Base-by-base conservation (phyloP, 768 basidiomycete species). In the Pholiota microspora region DNA sequence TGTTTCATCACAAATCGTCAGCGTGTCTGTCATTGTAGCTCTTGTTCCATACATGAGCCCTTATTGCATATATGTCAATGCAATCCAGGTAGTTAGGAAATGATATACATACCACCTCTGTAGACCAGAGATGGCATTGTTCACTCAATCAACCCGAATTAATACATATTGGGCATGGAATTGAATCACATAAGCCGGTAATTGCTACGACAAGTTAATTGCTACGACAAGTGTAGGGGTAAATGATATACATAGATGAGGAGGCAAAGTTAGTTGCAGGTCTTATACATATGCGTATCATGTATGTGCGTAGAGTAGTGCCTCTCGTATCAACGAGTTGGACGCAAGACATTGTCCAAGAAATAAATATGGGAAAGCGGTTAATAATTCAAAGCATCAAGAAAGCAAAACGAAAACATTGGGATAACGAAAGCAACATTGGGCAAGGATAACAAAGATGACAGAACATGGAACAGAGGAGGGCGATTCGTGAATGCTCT, bases 351-450 rank as follows among this genome's bases (percentile, higher is more conserved):
- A n/a, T n/a, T 29, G 35, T 28, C 9, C 51, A 51, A 42, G 28
- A 48, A n/a, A 5, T 13, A 47, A 3, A 9, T 15, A 48, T 13
- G 29, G 9, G 29, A 36, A 28, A 40, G 29, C 25, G 24, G 16
- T 31, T 51, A 40, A 51, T 44, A 51, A 51, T 28, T 31, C 38
- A 51, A 31, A 51, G 51, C 51, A 49, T 36, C 48, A 51, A 51
- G 40, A 51, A 51, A 51, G 51, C 51, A 51, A 51, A 12, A 44
- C n/a, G 34, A 53, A 53, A 53, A 53, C 52, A 53, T 34, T 46
- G 16, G 45, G 44, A 53, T 32, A 36, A 29, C 44, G 45, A 53
- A 25, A 47, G 44, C 51, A n/a, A n/a, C n/a, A 47, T 42, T 18
- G 40, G 10, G 38, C 18, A 28, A 21, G 40, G 35, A 18, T 35